Conservation (phyloP, 2,329 filamentous ascomycete species). For the Talaromyces sp. region DNA sequence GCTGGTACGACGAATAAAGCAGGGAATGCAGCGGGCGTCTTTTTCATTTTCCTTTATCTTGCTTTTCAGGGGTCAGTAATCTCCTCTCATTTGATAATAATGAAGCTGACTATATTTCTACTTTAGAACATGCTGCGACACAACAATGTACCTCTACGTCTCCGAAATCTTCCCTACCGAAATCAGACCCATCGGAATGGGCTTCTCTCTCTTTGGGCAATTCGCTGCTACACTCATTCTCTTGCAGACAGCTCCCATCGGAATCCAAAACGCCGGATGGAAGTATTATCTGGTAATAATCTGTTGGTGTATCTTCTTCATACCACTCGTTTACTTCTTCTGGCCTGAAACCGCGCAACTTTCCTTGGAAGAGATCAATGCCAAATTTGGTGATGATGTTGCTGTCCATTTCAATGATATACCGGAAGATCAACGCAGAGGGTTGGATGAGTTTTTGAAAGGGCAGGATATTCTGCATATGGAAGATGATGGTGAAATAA, state of each 20-base stretch:
- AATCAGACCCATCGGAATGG: slow-evolving; percentile 52
- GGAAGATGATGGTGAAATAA: background rate
- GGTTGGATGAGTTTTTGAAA: slow-evolving; percentile 21
- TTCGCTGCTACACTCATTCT: slow-evolving; percentile 50
- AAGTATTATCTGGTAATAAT: slow-evolving; percentile 52
- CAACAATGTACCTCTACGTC: slow-evolving; percentile 48
- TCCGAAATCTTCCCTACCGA: slow-evolving; percentile 50
- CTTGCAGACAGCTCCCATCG: slow-evolving; percentile 47
- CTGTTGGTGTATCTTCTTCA: slow-evolving; percentile 42
- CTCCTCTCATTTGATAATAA: background rate
- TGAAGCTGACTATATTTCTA: background rate
- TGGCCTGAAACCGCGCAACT: slow-evolving; percentile 44
- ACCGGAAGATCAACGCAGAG: slow-evolving; percentile 38
- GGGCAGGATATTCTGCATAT: slow-evolving; percentile 11
- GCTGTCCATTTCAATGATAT: slow-evolving; percentile 47
- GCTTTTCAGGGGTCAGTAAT: slow-evolving; percentile 9
- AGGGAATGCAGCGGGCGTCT: slow-evolving; percentile 42
- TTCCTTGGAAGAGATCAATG: slow-evolving; percentile 47
- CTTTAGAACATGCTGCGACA: slow-evolving; percentile 36
- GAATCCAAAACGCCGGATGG: slow-evolving; percentile 47
- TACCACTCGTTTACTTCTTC: slow-evolving; percentile 46
- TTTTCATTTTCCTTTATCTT: slow-evolving; percentile 41
- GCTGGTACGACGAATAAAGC: slow-evolving; percentile 39
- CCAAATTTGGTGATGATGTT: slow-evolving; percentile 52
- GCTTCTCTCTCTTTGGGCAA: slow-evolving; percentile 51